Evolutionary conservation across 129 eudicot species (phyloP).

Genomic region (Centrapalus pauciflorus): DNA sequence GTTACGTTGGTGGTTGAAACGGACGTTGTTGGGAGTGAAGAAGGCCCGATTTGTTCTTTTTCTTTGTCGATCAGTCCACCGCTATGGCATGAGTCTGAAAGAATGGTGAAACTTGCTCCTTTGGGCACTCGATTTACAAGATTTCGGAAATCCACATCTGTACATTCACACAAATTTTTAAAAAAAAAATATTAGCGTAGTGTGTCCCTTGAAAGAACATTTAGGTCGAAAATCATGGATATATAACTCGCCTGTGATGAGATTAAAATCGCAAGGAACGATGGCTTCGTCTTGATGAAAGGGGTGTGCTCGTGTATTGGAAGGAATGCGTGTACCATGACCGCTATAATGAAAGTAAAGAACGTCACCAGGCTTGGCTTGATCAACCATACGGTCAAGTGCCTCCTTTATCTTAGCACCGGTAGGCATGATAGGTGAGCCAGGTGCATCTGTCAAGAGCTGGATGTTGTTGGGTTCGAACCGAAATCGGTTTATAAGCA

Average conservation of each 20-base stretch:
- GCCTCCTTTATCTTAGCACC: constrained; percentile 78
- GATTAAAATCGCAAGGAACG: constrained; percentile 88
- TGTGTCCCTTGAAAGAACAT: neutral
- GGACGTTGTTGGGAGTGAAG: neutral
- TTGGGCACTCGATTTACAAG: constrained; percentile 66
- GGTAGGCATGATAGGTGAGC: constrained; percentile 50
- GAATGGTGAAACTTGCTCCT: constrained; percentile 69
- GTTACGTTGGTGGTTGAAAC: neutral
- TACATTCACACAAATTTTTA: neutral
- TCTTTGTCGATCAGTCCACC: constrained; percentile 94
- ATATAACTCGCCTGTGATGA: constrained; percentile 66
- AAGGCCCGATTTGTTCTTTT: constrained; percentile 82
- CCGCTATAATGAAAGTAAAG: constrained; percentile 84
- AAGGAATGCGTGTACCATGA: constrained; percentile 69
- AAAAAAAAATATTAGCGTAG: neutral
- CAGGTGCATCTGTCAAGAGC: constrained; percentile 57
- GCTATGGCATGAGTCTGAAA: constrained; percentile 93
- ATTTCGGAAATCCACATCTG: constrained; percentile 73
- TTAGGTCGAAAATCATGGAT: neutral
- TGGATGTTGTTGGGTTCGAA: constrained; percentile 43
- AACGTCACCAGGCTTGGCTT: constrained; percentile 57
- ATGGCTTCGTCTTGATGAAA: constrained; percentile 68
- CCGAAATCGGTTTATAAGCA: constrained; percentile 47
- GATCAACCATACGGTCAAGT: constrained; percentile 55
- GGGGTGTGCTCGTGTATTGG: constrained; percentile 31